Evolutionary conservation across 257 asterid genomes (phyloP), one percentile per base, ranked within the genome.

Genomic region (Oldenlandia corymbosa): DNA sequence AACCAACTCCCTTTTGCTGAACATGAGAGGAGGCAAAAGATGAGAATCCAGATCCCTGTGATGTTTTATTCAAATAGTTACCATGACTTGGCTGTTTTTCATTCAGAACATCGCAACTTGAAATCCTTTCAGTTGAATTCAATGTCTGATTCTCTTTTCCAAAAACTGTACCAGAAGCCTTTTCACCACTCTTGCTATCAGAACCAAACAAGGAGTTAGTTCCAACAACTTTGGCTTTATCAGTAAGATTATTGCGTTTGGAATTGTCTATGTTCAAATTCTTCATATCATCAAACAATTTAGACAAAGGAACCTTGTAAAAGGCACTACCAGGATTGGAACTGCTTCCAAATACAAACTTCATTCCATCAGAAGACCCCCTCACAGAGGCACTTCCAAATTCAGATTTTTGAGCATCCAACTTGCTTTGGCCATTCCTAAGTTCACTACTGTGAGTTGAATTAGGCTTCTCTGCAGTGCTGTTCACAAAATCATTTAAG

Each of bases 251-350:
- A 37, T 21, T 51, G 46, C 66, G 68, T 62, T 71, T 73, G 58
- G 83, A 71, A 55, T 68, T 84, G 68, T 71, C 81, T 53, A 92
- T 62, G 30, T 79, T 81, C 70, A 87, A 74, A 60, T 73, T 71
- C 75, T 74, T 84, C 88, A 93, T 80, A 75, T 79, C 80, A 62
- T 77, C 66, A 13, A 79, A 63, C 66, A 89, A 67, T 67, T 78
- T 74, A 69, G 68, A 79, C n/a, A 69, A 65, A 66, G 77, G 73
- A 74, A 50, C 55, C 75, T 75, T 71, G 70, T 77, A 76, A 43
- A 70, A 61, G 58, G 75, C 72, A 51, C 65, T 65, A 54, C 76
- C 80, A 51, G 67, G 64, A 75, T 37, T 60, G 62, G 69, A 53
- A 57, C 66, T 62, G 61, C 69, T 42, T 45, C 53, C 78, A 62